phyloP scores from a whole-genome alignment of 768 basidiomycete genomes.

The Mycena leptocephala region DNA sequence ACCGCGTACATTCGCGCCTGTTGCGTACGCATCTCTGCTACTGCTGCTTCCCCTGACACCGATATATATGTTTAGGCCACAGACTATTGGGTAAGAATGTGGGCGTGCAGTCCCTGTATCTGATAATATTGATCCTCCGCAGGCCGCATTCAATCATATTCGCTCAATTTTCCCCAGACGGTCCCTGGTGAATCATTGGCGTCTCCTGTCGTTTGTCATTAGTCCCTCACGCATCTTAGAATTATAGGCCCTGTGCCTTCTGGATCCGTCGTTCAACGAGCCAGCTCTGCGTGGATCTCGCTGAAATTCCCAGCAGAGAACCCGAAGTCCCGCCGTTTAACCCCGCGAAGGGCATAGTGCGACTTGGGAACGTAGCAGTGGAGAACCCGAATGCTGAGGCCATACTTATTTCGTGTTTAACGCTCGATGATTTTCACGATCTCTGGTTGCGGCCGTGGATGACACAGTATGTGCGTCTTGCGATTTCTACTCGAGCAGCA shows the following conservation, averaged over 20 bases:
- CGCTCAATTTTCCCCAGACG: neutral
- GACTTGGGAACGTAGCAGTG: too few relatives aligned
- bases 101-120: neutral
- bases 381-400: too few relatives aligned
- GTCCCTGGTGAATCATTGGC: neutral
- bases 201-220: too few relatives aligned
- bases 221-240: neutral
- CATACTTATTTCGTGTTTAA: too few relatives aligned
- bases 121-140: neutral
- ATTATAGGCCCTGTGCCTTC: neutral
- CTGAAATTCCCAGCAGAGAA: too few relatives aligned
- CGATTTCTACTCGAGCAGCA: too few relatives aligned
- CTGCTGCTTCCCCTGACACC: neutral
- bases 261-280: neutral
- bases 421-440: too few relatives aligned
- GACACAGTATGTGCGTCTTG: too few relatives aligned
- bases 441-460: too few relatives aligned
- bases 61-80: neutral
- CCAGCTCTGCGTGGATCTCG: neutral
- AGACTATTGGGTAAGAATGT: neutral
- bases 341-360: neutral
- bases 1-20: neutral
- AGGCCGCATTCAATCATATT: neutral
- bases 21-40: neutral
- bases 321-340: neutral